Evolutionary conservation across 2,329 filamentous ascomycete genomes (phyloP).

Genomic region (Meredithiella fracta): DNA sequence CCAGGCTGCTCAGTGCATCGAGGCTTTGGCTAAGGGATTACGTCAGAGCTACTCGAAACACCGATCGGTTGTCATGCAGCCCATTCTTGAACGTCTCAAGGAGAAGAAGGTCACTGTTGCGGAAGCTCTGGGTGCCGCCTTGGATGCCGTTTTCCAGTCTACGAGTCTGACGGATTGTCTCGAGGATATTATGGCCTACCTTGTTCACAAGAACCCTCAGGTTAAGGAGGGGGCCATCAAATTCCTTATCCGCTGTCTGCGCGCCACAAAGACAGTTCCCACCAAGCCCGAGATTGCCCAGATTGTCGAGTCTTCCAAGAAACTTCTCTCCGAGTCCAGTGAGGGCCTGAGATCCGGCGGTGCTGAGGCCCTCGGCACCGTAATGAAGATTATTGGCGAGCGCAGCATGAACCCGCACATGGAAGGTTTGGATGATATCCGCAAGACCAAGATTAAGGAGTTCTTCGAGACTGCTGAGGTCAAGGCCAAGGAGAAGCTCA

Average conservation of each 20-base stretch:
- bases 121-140: constrained; percentile 70
- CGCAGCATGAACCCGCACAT: constrained; percentile 85
- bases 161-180: constrained; percentile 69
- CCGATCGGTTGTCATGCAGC: constrained; percentile 60
- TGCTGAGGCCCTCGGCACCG: constrained; percentile 76
- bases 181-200: constrained; percentile 73
- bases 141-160: constrained; percentile 51
- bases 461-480: constrained; percentile 50
- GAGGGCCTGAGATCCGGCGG: constrained; percentile 75
- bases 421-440: constrained; percentile 85
- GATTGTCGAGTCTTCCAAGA: constrained; percentile 79
- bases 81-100: constrained; percentile 89
- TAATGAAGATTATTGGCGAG: constrained; percentile 99
- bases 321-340: constrained; percentile 75
- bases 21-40: constrained; percentile 73
- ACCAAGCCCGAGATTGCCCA: constrained; percentile 66
- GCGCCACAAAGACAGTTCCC: constrained; percentile 69
- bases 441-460: constrained; percentile 91
- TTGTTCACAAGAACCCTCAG: constrained; percentile 91
- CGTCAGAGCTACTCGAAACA: constrained; percentile 67
- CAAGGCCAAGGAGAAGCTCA: constrained; percentile 53
- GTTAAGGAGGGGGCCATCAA: constrained; percentile 92
- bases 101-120: constrained; percentile 88
- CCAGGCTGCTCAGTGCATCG: constrained; percentile 82
- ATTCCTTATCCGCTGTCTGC: constrained; percentile 77